These are phyloP conservation scores for Hemisphaericaspora lyxosophila DNA, from an alignment of 1,139 yeast genomes.

Conservation along the genomic window DNA sequence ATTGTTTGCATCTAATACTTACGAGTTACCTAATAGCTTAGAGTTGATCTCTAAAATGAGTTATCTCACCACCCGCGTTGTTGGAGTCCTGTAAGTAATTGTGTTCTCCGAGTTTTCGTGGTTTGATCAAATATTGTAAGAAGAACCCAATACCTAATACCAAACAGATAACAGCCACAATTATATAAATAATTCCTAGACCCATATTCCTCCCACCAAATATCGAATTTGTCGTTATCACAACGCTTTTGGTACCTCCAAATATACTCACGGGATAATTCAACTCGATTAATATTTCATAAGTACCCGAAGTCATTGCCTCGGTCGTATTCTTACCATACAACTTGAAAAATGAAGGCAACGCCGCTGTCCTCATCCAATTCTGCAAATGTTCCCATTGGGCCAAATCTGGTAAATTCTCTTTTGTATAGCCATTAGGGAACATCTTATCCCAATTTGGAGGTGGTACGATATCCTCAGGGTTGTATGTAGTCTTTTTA, in stretches of 20 bases:
- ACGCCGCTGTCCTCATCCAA: constrained; percentile 86
- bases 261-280: constrained; percentile 69
- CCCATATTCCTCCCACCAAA: constrained; percentile 72
- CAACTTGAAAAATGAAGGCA: constrained; percentile 66
- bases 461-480: constrained; percentile 83
- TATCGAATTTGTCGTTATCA: constrained; percentile 63
- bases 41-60: constrained; percentile 29
- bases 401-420: constrained; percentile 70
- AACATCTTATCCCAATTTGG: constrained; percentile 85
- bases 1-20: no score
- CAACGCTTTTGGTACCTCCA: constrained; percentile 70
- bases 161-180: constrained; percentile 57
- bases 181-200: constrained; percentile 64
- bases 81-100: constrained; percentile 34
- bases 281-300: constrained; percentile 56
- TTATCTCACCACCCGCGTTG: constrained; percentile 13
- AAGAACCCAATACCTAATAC: constrained; percentile 48
- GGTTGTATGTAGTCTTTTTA: constrained; percentile 72
- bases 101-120: constrained; percentile 47
- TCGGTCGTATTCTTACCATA: constrained; percentile 57
- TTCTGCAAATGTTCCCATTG: constrained; percentile 53
- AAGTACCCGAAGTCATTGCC: constrained; percentile 55
- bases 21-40: constrained; percentile 8
- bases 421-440: constrained; percentile 88
- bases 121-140: constrained; percentile 48